A percentile compares a stretch with the other conserved stretches of the same genome.
Evolutionary conservation across 192 early-diverging fungal species (phyloP).

Genomic region (Rhizoclosmatium globosum): DNA sequence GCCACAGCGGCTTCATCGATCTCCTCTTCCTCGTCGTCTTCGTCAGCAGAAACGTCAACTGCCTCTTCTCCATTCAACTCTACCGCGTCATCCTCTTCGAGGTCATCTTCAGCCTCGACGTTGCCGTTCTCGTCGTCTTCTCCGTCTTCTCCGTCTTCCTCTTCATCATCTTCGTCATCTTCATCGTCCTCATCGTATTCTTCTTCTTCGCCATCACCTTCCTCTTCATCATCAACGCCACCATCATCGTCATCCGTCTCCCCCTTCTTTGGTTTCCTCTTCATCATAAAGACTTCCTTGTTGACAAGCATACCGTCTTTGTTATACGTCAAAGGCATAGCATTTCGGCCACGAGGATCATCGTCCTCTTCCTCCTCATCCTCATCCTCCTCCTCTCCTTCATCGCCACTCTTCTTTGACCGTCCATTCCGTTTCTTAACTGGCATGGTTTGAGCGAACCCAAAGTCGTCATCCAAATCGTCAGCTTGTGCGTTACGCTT

Average conservation of each 20-base stretch:
- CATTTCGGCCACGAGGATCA: constrained; percentile 42
- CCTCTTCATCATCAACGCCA: constrained; percentile 46
- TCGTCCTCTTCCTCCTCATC: constrained; percentile 41
- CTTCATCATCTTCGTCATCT: constrained; percentile 59
- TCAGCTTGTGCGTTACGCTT: constrained; percentile 58
- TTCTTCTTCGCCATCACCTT: constrained; percentile 45
- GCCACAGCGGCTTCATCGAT: constrained; percentile 46
- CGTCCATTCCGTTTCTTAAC: neutral
- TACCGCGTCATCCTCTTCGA: constrained; percentile 40
- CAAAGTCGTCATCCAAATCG: constrained; percentile 56
- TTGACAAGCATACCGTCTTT: constrained; percentile 61
- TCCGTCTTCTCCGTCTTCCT: constrained; percentile 51
- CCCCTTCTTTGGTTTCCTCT: constrained; percentile 35
- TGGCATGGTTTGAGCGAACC: neutral
- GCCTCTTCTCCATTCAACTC: constrained; percentile 42
- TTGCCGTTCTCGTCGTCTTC: constrained; percentile 69
- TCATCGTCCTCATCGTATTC: constrained; percentile 64
- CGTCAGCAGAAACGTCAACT: constrained; percentile 53
- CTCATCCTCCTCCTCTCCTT: neutral
- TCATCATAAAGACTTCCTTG: constrained; percentile 57
- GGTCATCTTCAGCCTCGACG: constrained; percentile 52
- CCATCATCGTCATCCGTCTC: constrained; percentile 60
- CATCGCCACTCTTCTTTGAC: neutral
- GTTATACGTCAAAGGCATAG: constrained; percentile 55
- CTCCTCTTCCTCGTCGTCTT: constrained; percentile 37